Evolutionary conservation across 345 rosid genomes (phyloP), one percentile per base, ranked within the genome.

Genomic region (Hibiscus trionum): DNA sequence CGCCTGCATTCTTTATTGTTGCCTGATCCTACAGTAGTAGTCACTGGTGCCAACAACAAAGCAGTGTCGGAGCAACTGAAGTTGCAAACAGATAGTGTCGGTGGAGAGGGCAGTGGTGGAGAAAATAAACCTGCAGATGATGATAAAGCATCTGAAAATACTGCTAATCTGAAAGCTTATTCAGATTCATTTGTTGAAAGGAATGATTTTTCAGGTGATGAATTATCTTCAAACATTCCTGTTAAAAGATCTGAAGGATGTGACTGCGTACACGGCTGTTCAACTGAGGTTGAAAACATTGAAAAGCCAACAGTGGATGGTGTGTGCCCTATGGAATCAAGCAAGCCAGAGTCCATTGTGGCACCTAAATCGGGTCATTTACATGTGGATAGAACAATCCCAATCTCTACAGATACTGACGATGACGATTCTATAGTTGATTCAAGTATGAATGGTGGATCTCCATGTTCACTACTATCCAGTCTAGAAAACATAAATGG

Each of bases 1-100:
- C 91, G 98, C 26, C 61, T 96, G 76, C 83, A 87, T 77, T 86
- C 91, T 15, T 81, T 95, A 33, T 79, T 83, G 29, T 83, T 61
- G 75, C 81, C 83, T 78, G 84, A 83, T 79, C 83, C 85, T 70
- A 80, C 82, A 26, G 70, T 75, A 69, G 78, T 84, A 52, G 72
- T 75, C 46, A 39, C 72, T 69, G 81, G 72, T 77, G 75, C 78
- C 70, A 49, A 66, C 72, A 82, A 77, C 70, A 83, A 72, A 76
- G 75, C 58, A 65, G 60, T 57, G 21, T 73, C 27, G 11, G 83
- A 80, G 70, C 79, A 67, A 70, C 47, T 49, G 19, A 76, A 80
- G 71, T 73, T 76, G 7, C 75, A 79, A 60, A 19, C 61, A 76
- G 74, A 70, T 24, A 57, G 65, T 57, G 61, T 55, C 37, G 66